phyloP scores from a whole-genome alignment of 1,284 basidiomycete genomes.

The Rhodotorula sp. region DNA sequence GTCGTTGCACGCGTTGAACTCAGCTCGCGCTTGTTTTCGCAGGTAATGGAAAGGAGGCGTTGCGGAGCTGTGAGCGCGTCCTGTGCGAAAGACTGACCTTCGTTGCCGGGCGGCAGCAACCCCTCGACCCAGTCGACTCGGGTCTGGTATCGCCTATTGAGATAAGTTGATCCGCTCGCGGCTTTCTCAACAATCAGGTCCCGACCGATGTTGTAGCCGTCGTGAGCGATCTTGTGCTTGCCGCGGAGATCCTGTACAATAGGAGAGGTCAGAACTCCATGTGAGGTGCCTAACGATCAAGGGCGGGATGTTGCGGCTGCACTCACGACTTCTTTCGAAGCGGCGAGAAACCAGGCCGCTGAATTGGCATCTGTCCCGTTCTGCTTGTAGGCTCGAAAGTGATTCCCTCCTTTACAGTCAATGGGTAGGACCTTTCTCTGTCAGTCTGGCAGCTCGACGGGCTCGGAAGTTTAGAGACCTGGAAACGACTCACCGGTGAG shows the following conservation, averaged over 20 bases:
- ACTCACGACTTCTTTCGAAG: constrained; percentile 46
- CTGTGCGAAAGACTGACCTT: constrained; percentile 29
- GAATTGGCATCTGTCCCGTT: constrained; percentile 48
- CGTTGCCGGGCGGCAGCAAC: constrained; percentile 44
- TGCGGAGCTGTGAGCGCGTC: background rate
- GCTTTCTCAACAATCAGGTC: constrained; percentile 47
- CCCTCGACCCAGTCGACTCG: constrained; percentile 46
- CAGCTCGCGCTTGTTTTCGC: background rate
- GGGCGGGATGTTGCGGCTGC: no score
- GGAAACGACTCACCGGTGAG: constrained; percentile 45
- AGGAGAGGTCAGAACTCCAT: no score
- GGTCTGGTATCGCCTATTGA: constrained; percentile 46
- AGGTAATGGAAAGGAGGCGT: background rate
- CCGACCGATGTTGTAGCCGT: constrained; percentile 49
- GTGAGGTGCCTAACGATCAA: no score
- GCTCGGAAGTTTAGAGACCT: background rate
- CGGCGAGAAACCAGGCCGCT: constrained; percentile 49
- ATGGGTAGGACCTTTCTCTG: no score
- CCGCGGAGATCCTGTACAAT: constrained; percentile 30
- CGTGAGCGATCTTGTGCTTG: constrained; percentile 47
- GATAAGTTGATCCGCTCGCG: constrained; percentile 44
- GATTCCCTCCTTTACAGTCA: constrained; percentile 45
- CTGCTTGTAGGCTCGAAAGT: constrained; percentile 50
- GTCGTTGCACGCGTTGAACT: background rate
- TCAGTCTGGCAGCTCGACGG: no score